These are phyloP conservation scores for Salix viminalis DNA, from an alignment of 345 rosid species.

Conservation along the genomic window DNA sequence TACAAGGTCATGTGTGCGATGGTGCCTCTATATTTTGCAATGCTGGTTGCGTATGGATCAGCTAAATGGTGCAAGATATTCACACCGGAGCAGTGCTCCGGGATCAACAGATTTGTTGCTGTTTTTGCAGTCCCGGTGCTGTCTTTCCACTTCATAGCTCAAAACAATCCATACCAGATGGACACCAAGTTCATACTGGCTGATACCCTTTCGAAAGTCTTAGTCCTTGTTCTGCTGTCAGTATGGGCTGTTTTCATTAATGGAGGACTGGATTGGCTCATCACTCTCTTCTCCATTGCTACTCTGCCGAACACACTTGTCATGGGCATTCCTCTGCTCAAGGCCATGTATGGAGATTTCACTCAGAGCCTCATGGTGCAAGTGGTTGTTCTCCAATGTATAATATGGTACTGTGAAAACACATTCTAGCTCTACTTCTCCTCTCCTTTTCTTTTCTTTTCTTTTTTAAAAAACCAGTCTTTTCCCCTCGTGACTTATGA, in stretches of 20 bases:
- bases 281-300: conserved; percentile 46
- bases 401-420: conserved; percentile 33
- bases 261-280: conserved; percentile 46
- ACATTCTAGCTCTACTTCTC: background rate
- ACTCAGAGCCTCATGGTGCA: conserved; percentile 53
- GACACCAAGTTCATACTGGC: conserved; percentile 46
- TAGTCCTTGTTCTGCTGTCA: conserved; percentile 28
- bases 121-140: conserved; percentile 48
- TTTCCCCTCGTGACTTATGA: background rate
- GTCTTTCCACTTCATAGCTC: conserved; percentile 51
- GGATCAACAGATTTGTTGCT: conserved; percentile 48
- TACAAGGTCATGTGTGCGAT: conserved; percentile 57
- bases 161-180: conserved; percentile 48
- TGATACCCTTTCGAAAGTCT: conserved; percentile 37
- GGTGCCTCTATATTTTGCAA: conserved; percentile 41
- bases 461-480: too few species aligned
- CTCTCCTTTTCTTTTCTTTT: background rate
- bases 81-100: conserved; percentile 47
- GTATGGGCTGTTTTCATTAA: conserved; percentile 26
- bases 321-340: conserved; percentile 55
- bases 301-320: conserved; percentile 55
- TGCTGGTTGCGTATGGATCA: conserved; percentile 44
- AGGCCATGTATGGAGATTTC: conserved; percentile 52
- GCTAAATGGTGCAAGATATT: conserved; percentile 56
- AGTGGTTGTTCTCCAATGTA: conserved; percentile 48